Percentiles rank a stretch among this genome's conserved stretches.
phyloP scores from a whole-genome alignment of 1,284 basidiomycete species.

The Wallemia ichthyophaga region DNA sequence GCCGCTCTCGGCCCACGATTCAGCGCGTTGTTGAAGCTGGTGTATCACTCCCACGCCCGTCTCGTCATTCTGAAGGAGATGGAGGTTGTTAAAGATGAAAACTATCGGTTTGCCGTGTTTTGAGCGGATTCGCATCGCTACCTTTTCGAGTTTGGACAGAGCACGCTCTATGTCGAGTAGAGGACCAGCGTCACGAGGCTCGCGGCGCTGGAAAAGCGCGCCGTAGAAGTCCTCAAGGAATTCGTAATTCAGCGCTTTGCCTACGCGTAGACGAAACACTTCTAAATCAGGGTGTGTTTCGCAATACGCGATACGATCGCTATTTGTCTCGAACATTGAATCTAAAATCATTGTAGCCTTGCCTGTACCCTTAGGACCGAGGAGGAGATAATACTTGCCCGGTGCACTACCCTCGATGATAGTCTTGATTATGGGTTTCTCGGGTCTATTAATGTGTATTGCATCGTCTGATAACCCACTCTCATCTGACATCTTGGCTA shows the following conservation, averaged over 20 bases:
- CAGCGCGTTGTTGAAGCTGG: constrained; percentile 54
- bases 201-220: constrained; percentile 23
- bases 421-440: constrained; percentile 40
- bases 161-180: constrained; percentile 38
- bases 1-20: constrained; percentile 47
- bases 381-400: constrained; percentile 41
- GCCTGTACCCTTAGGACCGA: constrained; percentile 40
- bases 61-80: constrained; percentile 49
- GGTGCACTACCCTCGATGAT: constrained; percentile 40
- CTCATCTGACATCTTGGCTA: background rate
- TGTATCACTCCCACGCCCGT: constrained; percentile 41
- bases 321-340: constrained; percentile 37
- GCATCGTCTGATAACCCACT: background rate
- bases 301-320: constrained; percentile 24
- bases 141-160: constrained; percentile 56
- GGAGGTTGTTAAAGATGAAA: constrained; percentile 32
- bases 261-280: constrained; percentile 23
- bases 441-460: constrained; percentile 31
- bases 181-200: constrained; percentile 55
- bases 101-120: constrained; percentile 35
- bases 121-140: constrained; percentile 31
- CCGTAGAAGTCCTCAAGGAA: constrained; percentile 10
- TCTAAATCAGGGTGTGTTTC: constrained; percentile 33
- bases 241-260: constrained; percentile 19
- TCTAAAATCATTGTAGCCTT: constrained; percentile 57